Conservation (phyloP, 345 rosid genomes). For the Populus alba region DNA sequence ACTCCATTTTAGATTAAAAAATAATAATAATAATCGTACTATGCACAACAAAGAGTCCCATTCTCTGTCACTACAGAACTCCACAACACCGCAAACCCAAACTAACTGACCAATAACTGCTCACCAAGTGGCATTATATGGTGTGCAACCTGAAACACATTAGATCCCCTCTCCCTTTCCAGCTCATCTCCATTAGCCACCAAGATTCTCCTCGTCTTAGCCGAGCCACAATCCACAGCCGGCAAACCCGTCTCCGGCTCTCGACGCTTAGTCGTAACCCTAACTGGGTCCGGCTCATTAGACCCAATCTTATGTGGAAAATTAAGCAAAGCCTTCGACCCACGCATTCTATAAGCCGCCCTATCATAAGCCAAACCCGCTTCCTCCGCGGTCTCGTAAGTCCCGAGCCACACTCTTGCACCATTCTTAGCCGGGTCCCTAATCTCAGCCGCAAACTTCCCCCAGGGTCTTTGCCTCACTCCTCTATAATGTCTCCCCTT, state of each 20-base stretch:
- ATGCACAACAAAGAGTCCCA: neutral
- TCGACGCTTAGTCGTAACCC: conserved; percentile 15
- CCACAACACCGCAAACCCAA: neutral
- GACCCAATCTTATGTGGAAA: conserved; percentile 29
- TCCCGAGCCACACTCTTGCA: conserved; percentile 40
- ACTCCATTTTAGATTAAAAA: neutral
- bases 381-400: conserved; percentile 38
- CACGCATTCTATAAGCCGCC: conserved; percentile 39
- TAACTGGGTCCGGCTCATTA: conserved; percentile 17
- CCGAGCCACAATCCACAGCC: conserved; percentile 5
- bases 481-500: conserved; percentile 41
- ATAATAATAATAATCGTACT: neutral
- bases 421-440: conserved; percentile 36
- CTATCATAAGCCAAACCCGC: conserved; percentile 36
- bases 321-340: conserved; percentile 31
- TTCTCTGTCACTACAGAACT: neutral
- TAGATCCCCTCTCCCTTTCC: neutral
- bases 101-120: conserved; percentile 28
- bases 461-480: conserved; percentile 40
- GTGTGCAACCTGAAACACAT: conserved; percentile 2
- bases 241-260: neutral
- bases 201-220: conserved; percentile 29
- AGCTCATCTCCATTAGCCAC: conserved; percentile 11
- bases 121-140: conserved; percentile 27
- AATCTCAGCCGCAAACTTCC: conserved; percentile 39